Evolutionary conservation across 495 filamentous ascomycete species (phyloP), one percentile per base, ranked within the genome.

Genomic region (Saxophila tyrrhenica): DNA sequence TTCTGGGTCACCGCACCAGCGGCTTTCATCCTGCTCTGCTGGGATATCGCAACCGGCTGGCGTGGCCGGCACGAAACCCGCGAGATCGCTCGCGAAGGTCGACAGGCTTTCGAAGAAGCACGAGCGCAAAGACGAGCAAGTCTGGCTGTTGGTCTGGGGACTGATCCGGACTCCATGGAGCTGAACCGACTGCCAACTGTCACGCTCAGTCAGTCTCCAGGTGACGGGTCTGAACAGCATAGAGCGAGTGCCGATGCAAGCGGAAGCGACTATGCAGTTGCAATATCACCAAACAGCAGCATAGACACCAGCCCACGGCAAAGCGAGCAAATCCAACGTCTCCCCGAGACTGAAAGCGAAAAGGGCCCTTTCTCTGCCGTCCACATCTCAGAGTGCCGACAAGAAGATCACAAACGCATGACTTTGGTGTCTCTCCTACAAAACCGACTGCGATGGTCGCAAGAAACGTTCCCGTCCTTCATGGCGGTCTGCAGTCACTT

Each of bases 381-480:
- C 29, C 29, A 13, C 7, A 35, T 35, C 13, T 5, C 29, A 13
- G 29, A 35, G 13, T 13, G 29, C 29, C 29, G 29, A 13, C 29
- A 35, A 35, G 29, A 35, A 13, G 13, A 13, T 35, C 29, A 5
- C 29, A 35, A 35, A 35, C 29, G 13, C 13, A 35, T 7, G 29
- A 35, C 29, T 7, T 13, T 35, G 5, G 29, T 35, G 29, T 35
- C 29, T 5, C 29, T 35, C 5, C 5, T 13, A 13, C 7, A 35
- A 35, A 13, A 35, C 7, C 29, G 29, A 13, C 13, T 7, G 5
- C 29, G 29, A 35, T 85, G 81, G 81, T 69, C 64, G 0, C 76
- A 81, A 44, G 79, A 83, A 62, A 84, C 80, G 0, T 85, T 85
- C 51, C 81, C 82, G 15, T 84, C 80, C 0, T 74, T 74, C 25